These are phyloP conservation scores for Rostrohypoxylon terebratum DNA, from an alignment of 495 filamentous ascomycete species.

Conservation along the genomic window DNA sequence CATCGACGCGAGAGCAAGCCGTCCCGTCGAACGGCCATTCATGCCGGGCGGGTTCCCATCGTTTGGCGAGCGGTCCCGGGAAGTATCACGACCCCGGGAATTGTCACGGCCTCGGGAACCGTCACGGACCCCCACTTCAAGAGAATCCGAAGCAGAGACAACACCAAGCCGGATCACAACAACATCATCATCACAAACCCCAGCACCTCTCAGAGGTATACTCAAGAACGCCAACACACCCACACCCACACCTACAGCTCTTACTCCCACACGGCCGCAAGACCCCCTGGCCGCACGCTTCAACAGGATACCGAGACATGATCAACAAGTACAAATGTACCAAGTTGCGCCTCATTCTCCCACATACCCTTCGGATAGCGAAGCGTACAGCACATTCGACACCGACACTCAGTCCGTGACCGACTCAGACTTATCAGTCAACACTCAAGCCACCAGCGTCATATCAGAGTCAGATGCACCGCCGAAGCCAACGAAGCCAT, in stretches of 20 bases:
- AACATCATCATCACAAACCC: slow-evolving; percentile 30
- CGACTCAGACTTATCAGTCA: slow-evolving; percentile 58
- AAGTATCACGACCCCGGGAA: slow-evolving; percentile 37
- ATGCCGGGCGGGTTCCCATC: slow-evolving; percentile 49
- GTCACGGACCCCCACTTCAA: slow-evolving; percentile 30
- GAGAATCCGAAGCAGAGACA: slow-evolving; percentile 43
- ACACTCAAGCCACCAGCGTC: slow-evolving; percentile 58
- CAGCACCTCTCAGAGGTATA: slow-evolving; percentile 45
- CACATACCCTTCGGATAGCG: slow-evolving; percentile 47
- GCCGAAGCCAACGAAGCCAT: slow-evolving; percentile 47
- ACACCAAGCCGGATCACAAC: slow-evolving; percentile 33
- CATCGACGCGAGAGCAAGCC: slow-evolving; percentile 39
- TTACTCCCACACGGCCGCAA: slow-evolving; percentile 23
- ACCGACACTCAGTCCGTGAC: slow-evolving; percentile 58
- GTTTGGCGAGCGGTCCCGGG: slow-evolving; percentile 40
- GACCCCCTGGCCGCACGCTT: slow-evolving; percentile 50
- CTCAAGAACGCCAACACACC: slow-evolving; percentile 45
- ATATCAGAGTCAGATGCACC: slow-evolving; percentile 51
- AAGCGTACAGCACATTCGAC: slow-evolving; percentile 42
- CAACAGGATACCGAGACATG: slow-evolving; percentile 43
- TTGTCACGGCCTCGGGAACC: slow-evolving; percentile 6
- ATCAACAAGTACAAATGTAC: slow-evolving; percentile 20
- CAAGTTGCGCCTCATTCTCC: slow-evolving; percentile 41
- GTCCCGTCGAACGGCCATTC: slow-evolving; percentile 38
- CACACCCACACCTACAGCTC: slow-evolving; percentile 4